Conservation (phyloP, 139 green algal species). For the Picochlorum sp. region DNA sequence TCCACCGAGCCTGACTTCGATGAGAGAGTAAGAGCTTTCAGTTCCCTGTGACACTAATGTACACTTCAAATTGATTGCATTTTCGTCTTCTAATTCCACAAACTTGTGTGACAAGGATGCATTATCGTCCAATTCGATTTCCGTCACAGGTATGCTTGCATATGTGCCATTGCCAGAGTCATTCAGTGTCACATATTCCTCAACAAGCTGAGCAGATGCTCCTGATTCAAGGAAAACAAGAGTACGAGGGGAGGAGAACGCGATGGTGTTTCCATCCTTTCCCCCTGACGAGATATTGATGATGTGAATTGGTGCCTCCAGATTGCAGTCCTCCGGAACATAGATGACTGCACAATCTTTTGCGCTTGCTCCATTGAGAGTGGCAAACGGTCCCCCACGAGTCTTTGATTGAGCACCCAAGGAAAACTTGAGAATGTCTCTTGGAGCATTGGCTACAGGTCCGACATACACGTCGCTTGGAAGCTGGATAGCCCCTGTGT, state of each 20-base stretch:
- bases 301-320: slow-evolving; percentile 46
- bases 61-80: slow-evolving; percentile 58
- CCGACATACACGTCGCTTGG: slow-evolving; percentile 54
- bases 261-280: too few species aligned
- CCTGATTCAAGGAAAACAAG: slow-evolving; percentile 48
- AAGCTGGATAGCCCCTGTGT: slow-evolving; percentile 27
- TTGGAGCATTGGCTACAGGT: slow-evolving; percentile 41
- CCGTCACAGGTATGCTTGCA: slow-evolving; percentile 39
- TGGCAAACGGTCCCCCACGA: slow-evolving; percentile 60
- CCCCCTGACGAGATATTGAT: slow-evolving; percentile 39
- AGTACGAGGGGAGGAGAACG: slow-evolving; percentile 38
- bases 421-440: slow-evolving; percentile 11
- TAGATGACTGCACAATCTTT: slow-evolving; percentile 52
- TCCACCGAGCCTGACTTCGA: slow-evolving; percentile 66
- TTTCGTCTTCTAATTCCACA: slow-evolving; percentile 38
- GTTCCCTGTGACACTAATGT: slow-evolving; percentile 67
- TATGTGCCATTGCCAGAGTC: slow-evolving; percentile 15
- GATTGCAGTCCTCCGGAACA: slow-evolving; percentile 29
- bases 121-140: slow-evolving; percentile 50
- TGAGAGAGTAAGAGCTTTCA: slow-evolving; percentile 56
- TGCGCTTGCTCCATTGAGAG: slow-evolving; percentile 60
- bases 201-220: slow-evolving; percentile 50
- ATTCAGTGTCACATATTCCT: slow-evolving; percentile 57
- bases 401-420: slow-evolving; percentile 40
- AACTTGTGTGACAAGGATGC: slow-evolving; percentile 61